These are phyloP conservation scores for Coemansia sp. DNA, from an alignment of 192 early-diverging fungal genomes.

Conservation along the genomic window DNA sequence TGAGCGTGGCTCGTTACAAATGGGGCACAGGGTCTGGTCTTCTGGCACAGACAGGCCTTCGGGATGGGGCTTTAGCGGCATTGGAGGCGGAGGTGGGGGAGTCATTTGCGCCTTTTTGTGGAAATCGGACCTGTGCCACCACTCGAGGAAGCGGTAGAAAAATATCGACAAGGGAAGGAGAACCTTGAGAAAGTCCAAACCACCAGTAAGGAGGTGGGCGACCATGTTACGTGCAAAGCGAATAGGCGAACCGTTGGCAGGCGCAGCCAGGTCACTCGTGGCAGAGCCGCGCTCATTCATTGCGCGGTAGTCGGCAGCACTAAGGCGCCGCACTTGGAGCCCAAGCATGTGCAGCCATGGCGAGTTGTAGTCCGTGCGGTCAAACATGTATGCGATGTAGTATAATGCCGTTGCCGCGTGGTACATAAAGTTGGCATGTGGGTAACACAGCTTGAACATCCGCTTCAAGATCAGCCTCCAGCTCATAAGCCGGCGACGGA, in stretches of 20 bases:
- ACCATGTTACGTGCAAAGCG: constrained; percentile 51
- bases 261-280: constrained; percentile 44
- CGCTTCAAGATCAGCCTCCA: constrained; percentile 22
- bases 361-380: constrained; percentile 76
- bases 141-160: constrained; percentile 92
- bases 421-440: constrained; percentile 72
- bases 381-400: constrained; percentile 83
- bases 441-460: constrained; percentile 65
- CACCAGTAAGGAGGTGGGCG: constrained; percentile 50
- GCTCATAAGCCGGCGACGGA: constrained; percentile 9
- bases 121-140: constrained; percentile 92
- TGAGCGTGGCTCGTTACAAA: constrained; percentile 71
- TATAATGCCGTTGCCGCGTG: constrained; percentile 66
- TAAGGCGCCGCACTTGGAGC: constrained; percentile 78
- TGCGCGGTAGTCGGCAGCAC: constrained; percentile 69
- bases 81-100: constrained; percentile 74
- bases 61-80: constrained; percentile 70
- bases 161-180: constrained; percentile 88
- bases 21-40: constrained; percentile 74
- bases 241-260: constrained; percentile 43
- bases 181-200: constrained; percentile 73
- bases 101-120: constrained; percentile 56
- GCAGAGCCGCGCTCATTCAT: constrained; percentile 49
- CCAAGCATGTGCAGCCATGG: constrained; percentile 85
- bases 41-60: constrained; percentile 74